phyloP scores from a whole-genome alignment of 345 rosid genomes.

The Alliaria petiolata region DNA sequence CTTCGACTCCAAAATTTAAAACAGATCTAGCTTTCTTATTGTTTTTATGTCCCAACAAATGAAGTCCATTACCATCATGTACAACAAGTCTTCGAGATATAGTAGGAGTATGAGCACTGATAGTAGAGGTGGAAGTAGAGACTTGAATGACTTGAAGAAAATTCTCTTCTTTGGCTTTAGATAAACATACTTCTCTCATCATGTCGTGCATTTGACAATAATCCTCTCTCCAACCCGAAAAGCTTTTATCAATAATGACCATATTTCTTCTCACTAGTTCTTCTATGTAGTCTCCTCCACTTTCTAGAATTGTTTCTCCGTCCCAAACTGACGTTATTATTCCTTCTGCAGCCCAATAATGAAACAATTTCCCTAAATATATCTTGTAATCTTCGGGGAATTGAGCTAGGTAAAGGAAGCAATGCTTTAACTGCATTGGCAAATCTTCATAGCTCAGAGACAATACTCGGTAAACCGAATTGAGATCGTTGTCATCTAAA shows the following conservation, averaged over 20 bases:
- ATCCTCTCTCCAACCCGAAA: too few relatives aligned
- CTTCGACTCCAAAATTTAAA: too few relatives aligned
- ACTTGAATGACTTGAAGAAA: too few relatives aligned
- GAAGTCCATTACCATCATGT: too few relatives aligned
- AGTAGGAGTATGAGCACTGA: too few relatives aligned
- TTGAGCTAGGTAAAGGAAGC: neutral
- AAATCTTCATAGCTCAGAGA: neutral
- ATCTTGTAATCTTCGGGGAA: neutral
- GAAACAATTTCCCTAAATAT: neutral
- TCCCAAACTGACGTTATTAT: neutral
- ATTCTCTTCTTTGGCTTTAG: too few relatives aligned
- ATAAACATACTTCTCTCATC: too few relatives aligned
- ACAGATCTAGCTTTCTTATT: too few relatives aligned
- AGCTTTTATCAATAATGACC: neutral
- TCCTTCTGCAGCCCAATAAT: neutral
- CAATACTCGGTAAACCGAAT: neutral
- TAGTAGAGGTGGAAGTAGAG: too few relatives aligned
- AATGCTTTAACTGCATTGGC: neutral
- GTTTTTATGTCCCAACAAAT: too few relatives aligned
- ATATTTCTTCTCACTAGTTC: constrained; percentile 3
- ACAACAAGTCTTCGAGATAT: too few relatives aligned
- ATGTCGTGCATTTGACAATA: too few relatives aligned
- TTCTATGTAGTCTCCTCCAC: constrained; percentile 17
- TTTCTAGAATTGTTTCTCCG: constrained; percentile 6
- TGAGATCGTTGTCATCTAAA: neutral